Conservation (phyloP, 2,329 filamentous ascomycete species). For the Alternaria atra region DNA sequence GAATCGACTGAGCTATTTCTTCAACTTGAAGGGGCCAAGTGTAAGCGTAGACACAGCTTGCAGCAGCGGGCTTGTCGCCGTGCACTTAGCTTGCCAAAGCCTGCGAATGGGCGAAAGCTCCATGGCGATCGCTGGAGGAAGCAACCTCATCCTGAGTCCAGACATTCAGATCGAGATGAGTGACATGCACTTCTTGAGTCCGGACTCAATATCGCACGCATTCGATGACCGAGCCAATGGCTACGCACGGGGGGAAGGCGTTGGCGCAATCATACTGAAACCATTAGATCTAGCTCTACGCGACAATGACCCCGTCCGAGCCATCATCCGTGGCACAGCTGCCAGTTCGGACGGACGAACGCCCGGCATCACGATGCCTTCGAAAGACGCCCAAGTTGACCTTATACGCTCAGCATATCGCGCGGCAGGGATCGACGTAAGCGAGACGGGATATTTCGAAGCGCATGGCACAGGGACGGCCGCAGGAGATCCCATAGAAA, state of each 20-base stretch:
- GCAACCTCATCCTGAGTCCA: conserved; percentile 32
- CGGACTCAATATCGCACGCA: conserved; percentile 39
- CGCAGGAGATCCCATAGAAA: conserved; percentile 35
- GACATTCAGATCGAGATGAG: conserved; percentile 23
- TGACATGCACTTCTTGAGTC: conserved; percentile 35
- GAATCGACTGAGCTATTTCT: conserved; percentile 28
- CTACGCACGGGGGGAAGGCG: conserved; percentile 71
- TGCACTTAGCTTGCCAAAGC: conserved; percentile 38
- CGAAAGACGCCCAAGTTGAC: conserved; percentile 56
- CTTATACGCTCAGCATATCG: conserved; percentile 45
- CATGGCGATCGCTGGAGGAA: conserved; percentile 27
- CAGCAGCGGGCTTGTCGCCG: conserved; percentile 25
- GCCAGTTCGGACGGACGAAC: conserved; percentile 30
- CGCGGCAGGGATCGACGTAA: conserved; percentile 45
- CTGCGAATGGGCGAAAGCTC: conserved; percentile 34
- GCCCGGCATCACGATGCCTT: conserved; percentile 34
- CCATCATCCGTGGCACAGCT: conserved; percentile 38
- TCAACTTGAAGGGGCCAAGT: conserved; percentile 32
- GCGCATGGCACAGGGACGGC: conserved; percentile 40
- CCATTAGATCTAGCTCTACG: conserved; percentile 22
- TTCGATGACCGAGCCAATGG: conserved; percentile 66
- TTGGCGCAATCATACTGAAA: conserved; percentile 46
- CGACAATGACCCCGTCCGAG: conserved; percentile 41
- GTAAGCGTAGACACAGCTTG: conserved; percentile 38
- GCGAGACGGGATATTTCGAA: conserved; percentile 35